Conservation (phyloP, 352 stramenopile genomes). For the Globisporangium carolinianum region DNA sequence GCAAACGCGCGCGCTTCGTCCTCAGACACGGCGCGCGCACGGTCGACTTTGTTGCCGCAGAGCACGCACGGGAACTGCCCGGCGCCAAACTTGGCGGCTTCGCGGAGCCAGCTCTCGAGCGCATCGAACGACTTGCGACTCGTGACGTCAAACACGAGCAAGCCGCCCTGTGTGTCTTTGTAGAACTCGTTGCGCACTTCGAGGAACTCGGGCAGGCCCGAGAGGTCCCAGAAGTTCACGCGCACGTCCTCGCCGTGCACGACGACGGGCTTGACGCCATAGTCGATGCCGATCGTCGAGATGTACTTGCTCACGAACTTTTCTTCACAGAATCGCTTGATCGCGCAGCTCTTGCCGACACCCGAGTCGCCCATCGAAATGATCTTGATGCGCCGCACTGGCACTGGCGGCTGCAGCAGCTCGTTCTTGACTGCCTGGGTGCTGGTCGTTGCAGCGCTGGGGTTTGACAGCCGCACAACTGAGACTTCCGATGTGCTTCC, state of each 20-base stretch:
- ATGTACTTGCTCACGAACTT: conserved; percentile 96
- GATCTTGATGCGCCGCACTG: conserved; percentile 88
- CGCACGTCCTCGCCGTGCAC: conserved; percentile 68
- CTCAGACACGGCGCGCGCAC: conserved; percentile 62
- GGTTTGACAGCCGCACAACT: too few relatives aligned
- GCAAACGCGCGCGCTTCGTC: conserved; percentile 78
- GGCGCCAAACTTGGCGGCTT: conserved; percentile 87
- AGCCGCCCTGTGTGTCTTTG: conserved; percentile 85
- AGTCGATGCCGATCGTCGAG: conserved; percentile 94
- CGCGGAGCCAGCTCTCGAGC: conserved; percentile 83
- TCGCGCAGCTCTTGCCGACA: conserved; percentile 92
- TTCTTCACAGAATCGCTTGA: conserved; percentile 95
- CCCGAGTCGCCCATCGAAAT: conserved; percentile 89
- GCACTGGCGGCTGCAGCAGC: conserved; percentile 19
- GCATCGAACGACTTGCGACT: conserved; percentile 76
- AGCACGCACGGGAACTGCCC: conserved; percentile 82
- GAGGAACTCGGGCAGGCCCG: conserved; percentile 88
- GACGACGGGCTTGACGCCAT: conserved; percentile 88
- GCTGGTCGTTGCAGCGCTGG: conserved; percentile 5
- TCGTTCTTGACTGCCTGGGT: conserved; percentile 9
- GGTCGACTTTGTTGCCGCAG: conserved; percentile 90
- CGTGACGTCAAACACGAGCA: conserved; percentile 79
- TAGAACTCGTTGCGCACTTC: conserved; percentile 97
- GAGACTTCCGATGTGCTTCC: conserved; percentile 2
- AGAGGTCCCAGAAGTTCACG: conserved; percentile 95